phyloP scores from a whole-genome alignment of 768 basidiomycete genomes.

The Cystobasidium tubakii region DNA sequence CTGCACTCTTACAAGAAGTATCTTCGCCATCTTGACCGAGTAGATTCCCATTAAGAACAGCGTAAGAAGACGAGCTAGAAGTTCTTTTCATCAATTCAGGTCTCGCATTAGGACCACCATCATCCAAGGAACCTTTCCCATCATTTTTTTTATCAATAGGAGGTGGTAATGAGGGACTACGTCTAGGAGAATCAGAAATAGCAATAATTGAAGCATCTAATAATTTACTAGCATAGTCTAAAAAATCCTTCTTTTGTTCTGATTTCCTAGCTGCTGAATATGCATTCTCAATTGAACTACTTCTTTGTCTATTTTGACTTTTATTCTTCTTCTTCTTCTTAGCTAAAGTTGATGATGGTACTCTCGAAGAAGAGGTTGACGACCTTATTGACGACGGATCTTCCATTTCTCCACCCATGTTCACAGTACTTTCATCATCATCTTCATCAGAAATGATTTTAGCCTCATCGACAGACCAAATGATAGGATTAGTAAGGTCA shows the following conservation, averaged over 20 bases:
- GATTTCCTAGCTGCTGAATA: constrained; percentile 21
- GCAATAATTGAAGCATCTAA: constrained; percentile 45
- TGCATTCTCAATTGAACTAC: constrained; percentile 15
- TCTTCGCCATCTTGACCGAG: constrained; percentile 39
- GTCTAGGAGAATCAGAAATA: not conserved
- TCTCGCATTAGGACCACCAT: constrained; percentile 25
- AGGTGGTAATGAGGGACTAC: constrained; percentile 17
- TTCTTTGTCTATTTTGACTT: constrained; percentile 1
- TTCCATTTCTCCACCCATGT: not conserved
- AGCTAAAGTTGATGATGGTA: not conserved
- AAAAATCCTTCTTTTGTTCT: constrained; percentile 43
- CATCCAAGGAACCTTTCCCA: not conserved
- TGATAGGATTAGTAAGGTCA: constrained; percentile 75
- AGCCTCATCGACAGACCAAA: constrained; percentile 50
- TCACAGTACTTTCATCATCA: not conserved
- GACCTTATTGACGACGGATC: not conserved
- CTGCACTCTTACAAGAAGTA: constrained; percentile 62
- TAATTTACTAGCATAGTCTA: constrained; percentile 47
- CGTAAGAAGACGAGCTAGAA: not conserved
- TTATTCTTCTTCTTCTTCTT: not conserved
- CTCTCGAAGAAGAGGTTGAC: not conserved
- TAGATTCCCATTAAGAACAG: constrained; percentile 6
- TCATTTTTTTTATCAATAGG: constrained; percentile 15
- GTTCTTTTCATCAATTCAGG: constrained; percentile 34
- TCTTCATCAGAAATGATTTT: constrained; percentile 36